Evolutionary conservation across 345 rosid genomes (phyloP).

Genomic region (Moricandia arvensis): DNA sequence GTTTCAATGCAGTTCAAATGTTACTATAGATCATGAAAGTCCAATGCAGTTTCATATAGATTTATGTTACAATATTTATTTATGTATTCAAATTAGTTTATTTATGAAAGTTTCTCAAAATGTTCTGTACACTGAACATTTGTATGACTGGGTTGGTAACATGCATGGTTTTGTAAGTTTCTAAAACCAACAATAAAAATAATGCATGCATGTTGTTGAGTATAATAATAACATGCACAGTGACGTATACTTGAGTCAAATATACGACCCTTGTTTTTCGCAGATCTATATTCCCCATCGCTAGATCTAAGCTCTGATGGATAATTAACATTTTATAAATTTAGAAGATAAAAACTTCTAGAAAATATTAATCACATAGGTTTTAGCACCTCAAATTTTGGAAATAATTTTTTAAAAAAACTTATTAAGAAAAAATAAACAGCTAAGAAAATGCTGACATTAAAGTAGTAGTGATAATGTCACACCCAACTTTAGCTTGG

Average conservation of each 20-base stretch:
- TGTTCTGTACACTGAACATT: not conserved
- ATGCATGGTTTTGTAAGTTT: not conserved
- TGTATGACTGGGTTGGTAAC: not conserved
- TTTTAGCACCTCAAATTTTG: not conserved
- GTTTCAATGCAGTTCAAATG: not conserved
- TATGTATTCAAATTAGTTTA: no score
- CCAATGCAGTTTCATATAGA: not conserved
- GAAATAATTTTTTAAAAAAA: not conserved
- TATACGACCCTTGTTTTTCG: not conserved
- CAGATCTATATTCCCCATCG: not conserved
- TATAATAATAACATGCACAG: slow-evolving; percentile 1
- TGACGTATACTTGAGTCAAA: slow-evolving; percentile 33
- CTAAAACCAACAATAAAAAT: not conserved
- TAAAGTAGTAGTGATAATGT: no score
- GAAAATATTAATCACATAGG: not conserved
- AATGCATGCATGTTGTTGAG: not conserved
- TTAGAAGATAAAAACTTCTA: not conserved
- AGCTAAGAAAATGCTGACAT: no score
- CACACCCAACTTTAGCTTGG: no score
- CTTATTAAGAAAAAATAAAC: not conserved
- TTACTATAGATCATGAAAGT: not conserved
- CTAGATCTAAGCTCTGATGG: slow-evolving; percentile 1
- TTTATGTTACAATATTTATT: no score
- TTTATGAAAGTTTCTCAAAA: not conserved
- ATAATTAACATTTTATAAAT: not conserved